Evolutionary conservation across 768 basidiomycete species (phyloP).

Genomic region (Kwoniella bestiolae): DNA sequence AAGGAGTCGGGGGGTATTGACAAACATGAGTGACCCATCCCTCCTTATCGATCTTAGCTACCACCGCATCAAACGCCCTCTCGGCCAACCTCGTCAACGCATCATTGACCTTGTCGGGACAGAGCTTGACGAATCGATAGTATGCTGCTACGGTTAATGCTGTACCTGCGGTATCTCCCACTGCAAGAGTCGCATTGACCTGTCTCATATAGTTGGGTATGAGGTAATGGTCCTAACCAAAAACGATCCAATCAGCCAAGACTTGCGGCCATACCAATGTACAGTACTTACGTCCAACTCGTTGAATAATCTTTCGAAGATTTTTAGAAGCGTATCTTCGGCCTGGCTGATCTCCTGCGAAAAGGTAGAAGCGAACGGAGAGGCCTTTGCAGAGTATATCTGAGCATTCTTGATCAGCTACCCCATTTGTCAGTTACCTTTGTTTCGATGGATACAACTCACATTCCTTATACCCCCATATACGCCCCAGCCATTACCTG

Average conservation of each 20-base stretch:
- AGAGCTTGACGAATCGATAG: conserved; percentile 33
- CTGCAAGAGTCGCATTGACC: neutral
- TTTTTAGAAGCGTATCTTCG: neutral
- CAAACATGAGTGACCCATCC: conserved; percentile 40
- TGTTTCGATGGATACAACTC: neutral
- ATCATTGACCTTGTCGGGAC: neutral
- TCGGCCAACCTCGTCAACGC: conserved; percentile 10
- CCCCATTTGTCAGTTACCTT: neutral
- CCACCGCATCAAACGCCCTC: conserved; percentile 36
- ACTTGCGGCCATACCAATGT: neutral
- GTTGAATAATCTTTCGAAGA: conserved; percentile 24
- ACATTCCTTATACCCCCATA: conserved; percentile 20
- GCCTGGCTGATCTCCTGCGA: neutral
- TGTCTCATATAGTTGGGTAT: conserved; percentile 28
- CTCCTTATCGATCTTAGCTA: conserved; percentile 29
- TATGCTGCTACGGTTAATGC: conserved; percentile 40
- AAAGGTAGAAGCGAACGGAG: neutral
- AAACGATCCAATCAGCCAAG: neutral
- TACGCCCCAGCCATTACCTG: conserved; percentile 29
- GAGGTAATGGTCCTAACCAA: conserved; percentile 18
- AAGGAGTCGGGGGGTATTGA: neutral
- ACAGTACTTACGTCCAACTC: conserved; percentile 17
- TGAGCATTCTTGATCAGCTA: neutral
- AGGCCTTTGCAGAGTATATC: conserved; percentile 7
- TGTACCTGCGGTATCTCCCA: conserved; percentile 38